phyloP scores from a whole-genome alignment of 2,329 filamentous ascomycete species.

The Fusarium incarnatum region DNA sequence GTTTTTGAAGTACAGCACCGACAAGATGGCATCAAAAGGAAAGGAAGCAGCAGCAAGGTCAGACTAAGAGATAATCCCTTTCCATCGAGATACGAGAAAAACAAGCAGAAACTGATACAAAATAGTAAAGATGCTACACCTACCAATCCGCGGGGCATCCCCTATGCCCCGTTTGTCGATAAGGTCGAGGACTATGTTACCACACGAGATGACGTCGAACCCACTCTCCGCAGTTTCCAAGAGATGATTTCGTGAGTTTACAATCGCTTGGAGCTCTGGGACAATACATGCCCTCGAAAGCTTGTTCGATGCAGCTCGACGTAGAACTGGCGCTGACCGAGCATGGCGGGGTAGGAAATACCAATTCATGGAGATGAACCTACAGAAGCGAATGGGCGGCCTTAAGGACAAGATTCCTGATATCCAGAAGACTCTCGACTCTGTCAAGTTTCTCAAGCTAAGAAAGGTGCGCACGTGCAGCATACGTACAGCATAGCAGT shows the following conservation, averaged over 20 bases:
- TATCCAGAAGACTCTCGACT: conserved; percentile 95
- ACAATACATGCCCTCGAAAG: conserved; percentile 15
- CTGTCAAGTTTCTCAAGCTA: conserved; percentile 84
- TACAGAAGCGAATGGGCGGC: conserved; percentile 82
- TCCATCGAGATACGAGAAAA: background rate
- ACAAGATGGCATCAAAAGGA: conserved; percentile 57
- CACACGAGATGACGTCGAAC: conserved; percentile 81
- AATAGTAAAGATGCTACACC: conserved; percentile 61
- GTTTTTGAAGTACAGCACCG: conserved; percentile 37
- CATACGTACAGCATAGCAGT: background rate
- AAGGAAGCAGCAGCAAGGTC: conserved; percentile 54
- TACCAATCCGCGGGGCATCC: conserved; percentile 86
- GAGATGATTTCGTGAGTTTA: conserved; percentile 88
- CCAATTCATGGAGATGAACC: conserved; percentile 98
- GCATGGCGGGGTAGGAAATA: conserved; percentile 79
- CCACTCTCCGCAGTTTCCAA: conserved; percentile 84
- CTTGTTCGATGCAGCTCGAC: conserved; percentile 10
- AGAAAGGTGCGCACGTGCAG: conserved; percentile 67
- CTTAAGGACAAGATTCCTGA: conserved; percentile 96
- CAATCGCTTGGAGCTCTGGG: conserved; percentile 17
- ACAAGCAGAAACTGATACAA: conserved; percentile 28
- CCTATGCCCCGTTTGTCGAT: conserved; percentile 86
- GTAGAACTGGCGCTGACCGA: conserved; percentile 33
- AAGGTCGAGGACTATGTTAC: conserved; percentile 89
- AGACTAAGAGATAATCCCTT: conserved; percentile 14